Evolutionary conservation across 805 yeast species (phyloP).

Genomic region (Isabelozyma gotoi): DNA sequence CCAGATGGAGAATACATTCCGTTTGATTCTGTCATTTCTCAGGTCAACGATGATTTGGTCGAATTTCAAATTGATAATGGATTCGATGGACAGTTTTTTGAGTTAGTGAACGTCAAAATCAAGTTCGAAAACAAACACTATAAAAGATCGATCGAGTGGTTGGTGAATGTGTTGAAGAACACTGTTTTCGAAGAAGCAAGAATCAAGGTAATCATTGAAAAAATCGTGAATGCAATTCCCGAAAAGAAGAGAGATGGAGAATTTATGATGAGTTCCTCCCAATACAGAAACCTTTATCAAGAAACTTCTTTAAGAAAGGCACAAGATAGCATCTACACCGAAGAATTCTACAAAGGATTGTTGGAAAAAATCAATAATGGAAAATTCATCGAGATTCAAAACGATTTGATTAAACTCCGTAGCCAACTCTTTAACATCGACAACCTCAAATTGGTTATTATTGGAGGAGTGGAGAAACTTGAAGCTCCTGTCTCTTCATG

Average conservation of each 20-base stretch:
- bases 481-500: slow-evolving; percentile 60
- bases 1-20: slow-evolving; percentile 61
- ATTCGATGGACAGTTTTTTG: slow-evolving; percentile 60
- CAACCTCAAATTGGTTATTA: slow-evolving; percentile 65
- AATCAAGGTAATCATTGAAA: slow-evolving; percentile 63
- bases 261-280: slow-evolving; percentile 64
- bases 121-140: slow-evolving; percentile 66
- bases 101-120: slow-evolving; percentile 60
- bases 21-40: slow-evolving; percentile 74
- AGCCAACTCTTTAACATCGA: slow-evolving; percentile 50
- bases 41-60: slow-evolving; percentile 71
- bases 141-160: slow-evolving; percentile 72
- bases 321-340: slow-evolving; percentile 64
- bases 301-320: slow-evolving; percentile 65
- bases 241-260: slow-evolving; percentile 65
- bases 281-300: slow-evolving; percentile 51
- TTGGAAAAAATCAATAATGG: slow-evolving; percentile 55
- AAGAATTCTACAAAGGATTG: slow-evolving; percentile 47
- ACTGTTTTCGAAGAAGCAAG: slow-evolving; percentile 73
- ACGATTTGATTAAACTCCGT: slow-evolving; percentile 53
- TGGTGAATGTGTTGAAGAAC: slow-evolving; percentile 59
- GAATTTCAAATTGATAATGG: slow-evolving; percentile 57
- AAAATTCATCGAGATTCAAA: slow-evolving; percentile 44
- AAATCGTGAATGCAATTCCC: slow-evolving; percentile 56
- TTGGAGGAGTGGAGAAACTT: slow-evolving; percentile 63